These are phyloP conservation scores for Pseudonectria buxi DNA, from an alignment of 2,329 filamentous ascomycete species.

Conservation along the genomic window DNA sequence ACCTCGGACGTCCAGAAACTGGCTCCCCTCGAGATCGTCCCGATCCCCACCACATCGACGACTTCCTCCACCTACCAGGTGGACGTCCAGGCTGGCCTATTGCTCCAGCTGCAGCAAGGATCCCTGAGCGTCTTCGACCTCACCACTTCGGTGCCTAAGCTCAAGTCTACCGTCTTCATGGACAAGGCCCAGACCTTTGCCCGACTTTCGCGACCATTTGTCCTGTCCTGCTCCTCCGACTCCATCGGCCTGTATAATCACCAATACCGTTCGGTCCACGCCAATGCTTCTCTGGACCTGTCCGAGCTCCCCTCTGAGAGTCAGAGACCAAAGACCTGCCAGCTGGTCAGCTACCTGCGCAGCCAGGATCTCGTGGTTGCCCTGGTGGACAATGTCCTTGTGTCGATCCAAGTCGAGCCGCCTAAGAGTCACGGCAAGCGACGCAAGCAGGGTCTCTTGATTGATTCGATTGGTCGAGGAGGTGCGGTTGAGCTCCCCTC, in stretches of 20 bases:
- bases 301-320: conserved; percentile 32
- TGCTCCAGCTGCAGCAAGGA: conserved; percentile 53
- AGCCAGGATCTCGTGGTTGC: conserved; percentile 61
- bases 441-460: conserved; percentile 56
- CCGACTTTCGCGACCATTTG: conserved; percentile 58
- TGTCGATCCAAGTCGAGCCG: conserved; percentile 63
- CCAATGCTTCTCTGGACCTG: conserved; percentile 39
- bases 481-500: conserved; percentile 31
- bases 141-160: conserved; percentile 53
- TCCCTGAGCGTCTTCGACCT: conserved; percentile 58
- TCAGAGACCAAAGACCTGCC: conserved; percentile 30
- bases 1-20: conserved; percentile 28
- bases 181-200: conserved; percentile 54
- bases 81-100: conserved; percentile 55
- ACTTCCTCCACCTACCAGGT: conserved; percentile 41
- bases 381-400: conserved; percentile 54
- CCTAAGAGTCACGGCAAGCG: conserved; percentile 50
- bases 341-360: conserved; percentile 55
- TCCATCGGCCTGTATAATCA: conserved; percentile 61
- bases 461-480: conserved; percentile 68
- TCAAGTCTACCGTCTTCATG: conserved; percentile 47
- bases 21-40: conserved; percentile 34
- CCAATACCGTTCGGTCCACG: conserved; percentile 57
- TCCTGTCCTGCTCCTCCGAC: conserved; percentile 53
- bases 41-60: conserved; percentile 23